phyloP scores from a whole-genome alignment of 202 grass and related monocot genomes.

The Panicum virgatum region DNA sequence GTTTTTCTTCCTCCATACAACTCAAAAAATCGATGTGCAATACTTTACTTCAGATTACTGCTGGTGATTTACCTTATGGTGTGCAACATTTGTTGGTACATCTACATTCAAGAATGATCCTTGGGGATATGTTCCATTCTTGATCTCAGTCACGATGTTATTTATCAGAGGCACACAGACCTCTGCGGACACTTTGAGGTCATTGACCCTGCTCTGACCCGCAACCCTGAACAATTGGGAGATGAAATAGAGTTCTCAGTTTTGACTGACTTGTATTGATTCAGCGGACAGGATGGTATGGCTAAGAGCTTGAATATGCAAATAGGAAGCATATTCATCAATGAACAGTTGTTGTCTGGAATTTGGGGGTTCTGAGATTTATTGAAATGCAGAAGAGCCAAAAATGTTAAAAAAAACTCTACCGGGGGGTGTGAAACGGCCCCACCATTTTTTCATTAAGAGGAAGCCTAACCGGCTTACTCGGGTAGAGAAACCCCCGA shows the following conservation, averaged over 20 bases:
- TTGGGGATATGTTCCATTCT: slow-evolving; percentile 70
- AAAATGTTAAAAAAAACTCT: no score
- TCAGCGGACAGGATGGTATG: background rate
- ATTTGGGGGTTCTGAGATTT: background rate
- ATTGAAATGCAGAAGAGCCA: background rate
- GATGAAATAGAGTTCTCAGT: slow-evolving; percentile 15
- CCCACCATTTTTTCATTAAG: no score
- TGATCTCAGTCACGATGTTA: slow-evolving; percentile 59
- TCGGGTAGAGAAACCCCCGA: no score
- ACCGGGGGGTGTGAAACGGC: no score
- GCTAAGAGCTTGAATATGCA: background rate
- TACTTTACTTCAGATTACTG: slow-evolving; percentile 30
- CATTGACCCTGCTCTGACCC: slow-evolving; percentile 64
- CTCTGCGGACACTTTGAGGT: slow-evolving; percentile 82
- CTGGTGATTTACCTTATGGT: slow-evolving; percentile 69
- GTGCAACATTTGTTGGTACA: slow-evolving; percentile 78
- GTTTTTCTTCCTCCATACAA: slow-evolving; percentile 1
- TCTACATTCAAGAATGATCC: slow-evolving; percentile 92
- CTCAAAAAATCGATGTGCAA: background rate
- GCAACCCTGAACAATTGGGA: slow-evolving; percentile 56
- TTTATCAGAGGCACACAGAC: slow-evolving; percentile 90
- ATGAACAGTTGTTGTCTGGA: background rate
- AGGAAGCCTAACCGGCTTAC: no score
- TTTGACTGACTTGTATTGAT: background rate
- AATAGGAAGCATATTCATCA: slow-evolving; percentile 15